Percentiles rank a stretch among this genome's conserved stretches.
phyloP scores from a whole-genome alignment of 495 filamentous ascomycete species.

The Aspergillus saccharolyticus region DNA sequence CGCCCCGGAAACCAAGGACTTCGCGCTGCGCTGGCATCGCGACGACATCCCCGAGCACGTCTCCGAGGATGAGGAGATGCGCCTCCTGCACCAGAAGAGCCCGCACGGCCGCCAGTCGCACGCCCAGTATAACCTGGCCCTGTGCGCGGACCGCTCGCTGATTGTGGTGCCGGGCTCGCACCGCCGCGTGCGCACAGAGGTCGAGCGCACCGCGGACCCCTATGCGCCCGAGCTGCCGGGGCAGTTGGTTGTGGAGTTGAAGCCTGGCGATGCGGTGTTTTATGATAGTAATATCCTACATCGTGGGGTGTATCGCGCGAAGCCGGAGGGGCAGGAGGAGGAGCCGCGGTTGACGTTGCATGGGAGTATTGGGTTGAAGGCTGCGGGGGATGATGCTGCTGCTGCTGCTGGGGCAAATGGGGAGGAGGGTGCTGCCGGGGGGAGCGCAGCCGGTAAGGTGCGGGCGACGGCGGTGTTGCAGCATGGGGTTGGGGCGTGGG shows the following conservation, averaged over 20 bases:
- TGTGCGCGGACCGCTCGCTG: constrained; percentile 61
- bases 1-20: constrained; percentile 54
- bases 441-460: constrained; percentile 19
- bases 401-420: too few species aligned
- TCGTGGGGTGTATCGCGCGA: constrained; percentile 62
- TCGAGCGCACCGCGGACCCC: constrained; percentile 57
- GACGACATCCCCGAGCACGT: constrained; percentile 65
- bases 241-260: constrained; percentile 56
- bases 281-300: constrained; percentile 89
- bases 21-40: constrained; percentile 70
- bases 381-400: constrained; percentile 38
- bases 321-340: constrained; percentile 28
- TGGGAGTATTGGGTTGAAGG: constrained; percentile 67
- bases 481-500: constrained; percentile 77
- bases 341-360: constrained; percentile 72
- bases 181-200: constrained; percentile 56
- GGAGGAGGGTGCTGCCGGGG: constrained; percentile 4
- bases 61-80: constrained; percentile 49
- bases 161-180: constrained; percentile 71
- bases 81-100: constrained; percentile 36
- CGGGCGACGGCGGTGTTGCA: constrained; percentile 77
- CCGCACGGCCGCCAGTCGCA: constrained; percentile 51
- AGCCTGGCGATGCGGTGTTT: constrained; percentile 72
- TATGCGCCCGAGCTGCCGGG: constrained; percentile 54
- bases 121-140: constrained; percentile 74